Evolutionary conservation across 73 alveolate species (phyloP), one percentile per base, ranked within the genome.

Genomic region (Loxodes magnus): DNA sequence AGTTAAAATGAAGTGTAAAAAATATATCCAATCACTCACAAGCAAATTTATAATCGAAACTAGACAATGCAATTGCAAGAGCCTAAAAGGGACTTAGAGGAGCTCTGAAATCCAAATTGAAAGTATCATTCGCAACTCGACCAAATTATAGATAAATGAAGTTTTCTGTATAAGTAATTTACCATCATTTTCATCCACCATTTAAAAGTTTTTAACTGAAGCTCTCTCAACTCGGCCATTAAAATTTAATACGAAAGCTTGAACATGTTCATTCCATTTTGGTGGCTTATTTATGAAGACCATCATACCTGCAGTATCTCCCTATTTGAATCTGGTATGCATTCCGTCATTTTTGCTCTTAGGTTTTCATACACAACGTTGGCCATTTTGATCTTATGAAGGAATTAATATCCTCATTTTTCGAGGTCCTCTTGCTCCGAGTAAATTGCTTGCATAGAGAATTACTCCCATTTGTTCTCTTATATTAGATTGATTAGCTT

Each of bases 211-310:
- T 75, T 84, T 84, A 0, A 84, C 96, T 4, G 82, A 48, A 9
- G 92, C 92, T 42, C 65, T 86, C 67, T 84, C 96, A 14, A 84
- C 96, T 67, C 96, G 65, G 6, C 90, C 87, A 57, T 84, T 79
- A 56, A 84, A 84, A 62, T 84, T 84, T 20, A 84, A 59, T 12
- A 84, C 96, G 26, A 78, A 84, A 9, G 96, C 96, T 55, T 84
- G 79, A 1, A 79, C 92, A 28, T 82, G 74, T 34, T 74, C 85
- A 63, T 84, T 84, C 96, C 96, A 84, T 41, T 84, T 73, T 5
- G 96, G 96, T 3, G 90, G 92, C 53, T 82, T 67, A 50, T 84
- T 84, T 39, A 67, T 57, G 75, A 72, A 84, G 36, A 49, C 61
- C 49, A 51, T 36, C 33, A 84, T 49, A 15, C 63, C 60, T 5